A percentile compares a stretch with the other conserved stretches of the same genome.
phyloP scores from a whole-genome alignment of 352 stramenopile genomes.

The Pythium dissimile region DNA sequence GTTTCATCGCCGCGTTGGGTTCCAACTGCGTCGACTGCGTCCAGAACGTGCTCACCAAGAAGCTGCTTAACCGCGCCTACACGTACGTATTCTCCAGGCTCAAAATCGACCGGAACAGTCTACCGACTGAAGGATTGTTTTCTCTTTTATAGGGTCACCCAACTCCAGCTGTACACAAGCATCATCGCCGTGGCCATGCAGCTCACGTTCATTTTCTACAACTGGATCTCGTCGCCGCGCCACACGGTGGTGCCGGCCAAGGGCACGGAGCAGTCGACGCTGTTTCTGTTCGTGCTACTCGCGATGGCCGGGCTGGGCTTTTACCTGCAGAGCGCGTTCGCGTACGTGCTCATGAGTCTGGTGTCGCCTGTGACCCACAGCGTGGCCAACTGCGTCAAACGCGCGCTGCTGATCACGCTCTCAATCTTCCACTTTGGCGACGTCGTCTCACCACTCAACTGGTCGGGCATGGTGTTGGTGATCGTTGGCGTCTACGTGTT shows the following conservation, averaged over 20 bases:
- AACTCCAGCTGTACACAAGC: conserved; percentile 90
- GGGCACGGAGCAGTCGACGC: conserved; percentile 27
- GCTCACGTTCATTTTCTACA: conserved; percentile 72
- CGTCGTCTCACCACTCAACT: conserved; percentile 75
- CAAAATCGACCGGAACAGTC: background rate
- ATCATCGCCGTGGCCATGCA: conserved; percentile 85
- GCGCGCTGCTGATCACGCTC: conserved; percentile 86
- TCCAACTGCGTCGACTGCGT: conserved; percentile 92
- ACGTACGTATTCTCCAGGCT: conserved; percentile 36
- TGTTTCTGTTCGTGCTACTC: conserved; percentile 54
- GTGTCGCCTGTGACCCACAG: conserved; percentile 90
- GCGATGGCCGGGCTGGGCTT: conserved; percentile 76
- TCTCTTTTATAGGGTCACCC: conserved; percentile 40
- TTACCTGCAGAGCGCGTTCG: conserved; percentile 88
- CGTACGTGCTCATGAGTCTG: conserved; percentile 90
- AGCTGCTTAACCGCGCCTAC: conserved; percentile 77
- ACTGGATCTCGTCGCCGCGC: conserved; percentile 42
- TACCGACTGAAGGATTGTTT: background rate
- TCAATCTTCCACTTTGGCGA: conserved; percentile 91
- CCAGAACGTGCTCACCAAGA: conserved; percentile 91
- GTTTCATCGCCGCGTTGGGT: conserved; percentile 84
- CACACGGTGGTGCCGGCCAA: conserved; percentile 20
- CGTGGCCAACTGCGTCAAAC: conserved; percentile 90
- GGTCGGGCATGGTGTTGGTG: conserved; percentile 84
- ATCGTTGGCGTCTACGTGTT: conserved; percentile 89